phyloP scores from a whole-genome alignment of 441 rosid genomes.

The Geranium incanum region DNA sequence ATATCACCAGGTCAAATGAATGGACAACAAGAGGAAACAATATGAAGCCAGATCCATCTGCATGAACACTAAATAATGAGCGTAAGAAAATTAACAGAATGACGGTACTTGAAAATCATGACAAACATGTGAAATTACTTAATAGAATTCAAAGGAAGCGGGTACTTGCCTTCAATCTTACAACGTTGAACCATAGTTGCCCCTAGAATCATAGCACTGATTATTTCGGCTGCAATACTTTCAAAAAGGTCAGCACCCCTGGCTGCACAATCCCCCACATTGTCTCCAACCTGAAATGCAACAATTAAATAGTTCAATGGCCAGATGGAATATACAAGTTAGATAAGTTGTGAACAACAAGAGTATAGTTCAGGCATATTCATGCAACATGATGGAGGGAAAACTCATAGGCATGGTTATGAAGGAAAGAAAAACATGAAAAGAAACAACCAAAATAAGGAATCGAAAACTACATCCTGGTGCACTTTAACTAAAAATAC shows the following conservation, averaged over 20 bases:
- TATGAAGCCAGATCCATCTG: constrained; percentile 98
- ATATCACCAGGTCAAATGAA: constrained; percentile 88
- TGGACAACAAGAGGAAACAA: constrained; percentile 96
- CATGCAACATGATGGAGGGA: neutral
- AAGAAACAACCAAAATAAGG: too few species aligned
- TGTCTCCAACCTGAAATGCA: constrained; percentile 74
- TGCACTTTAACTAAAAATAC: too few species aligned
- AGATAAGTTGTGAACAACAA: neutral
- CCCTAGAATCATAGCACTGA: constrained; percentile 97
- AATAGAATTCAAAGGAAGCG: constrained; percentile 4
- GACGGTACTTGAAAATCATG: neutral
- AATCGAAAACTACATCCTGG: too few species aligned
- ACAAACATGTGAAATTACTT: neutral
- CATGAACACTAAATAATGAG: constrained; percentile 27
- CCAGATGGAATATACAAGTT: neutral
- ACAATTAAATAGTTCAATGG: constrained; percentile 21
- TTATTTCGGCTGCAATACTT: constrained; percentile 98
- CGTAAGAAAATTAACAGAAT: constrained; percentile 10
- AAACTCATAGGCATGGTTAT: too few species aligned
- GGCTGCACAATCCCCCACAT: constrained; percentile 99
- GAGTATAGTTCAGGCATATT: constrained; percentile 8
- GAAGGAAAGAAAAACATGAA: too few species aligned
- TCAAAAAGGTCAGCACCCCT: constrained; percentile 99
- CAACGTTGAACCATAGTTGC: constrained; percentile 96
- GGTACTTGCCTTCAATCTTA: constrained; percentile 73